These are phyloP conservation scores for Lachnellula cervina DNA, from an alignment of 2,329 filamentous ascomycete species.

Conservation along the genomic window DNA sequence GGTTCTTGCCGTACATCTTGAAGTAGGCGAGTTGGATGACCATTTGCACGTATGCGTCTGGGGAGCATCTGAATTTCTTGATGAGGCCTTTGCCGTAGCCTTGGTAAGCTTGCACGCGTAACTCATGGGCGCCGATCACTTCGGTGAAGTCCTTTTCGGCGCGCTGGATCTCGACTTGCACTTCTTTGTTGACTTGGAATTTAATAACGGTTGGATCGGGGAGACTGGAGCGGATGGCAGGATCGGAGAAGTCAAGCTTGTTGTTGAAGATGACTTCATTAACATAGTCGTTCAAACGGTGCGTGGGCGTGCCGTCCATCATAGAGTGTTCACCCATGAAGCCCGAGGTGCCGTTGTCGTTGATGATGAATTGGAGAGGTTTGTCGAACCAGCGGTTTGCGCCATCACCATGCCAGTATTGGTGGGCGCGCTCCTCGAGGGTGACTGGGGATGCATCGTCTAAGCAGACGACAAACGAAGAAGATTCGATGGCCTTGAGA, in stretches of 20 bases:
- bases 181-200: slow-evolving; percentile 71
- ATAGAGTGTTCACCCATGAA: slow-evolving; percentile 99
- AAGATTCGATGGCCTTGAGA: slow-evolving; percentile 77
- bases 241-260: slow-evolving; percentile 83
- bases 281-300: slow-evolving; percentile 92
- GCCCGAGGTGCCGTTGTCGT: slow-evolving; percentile 94
- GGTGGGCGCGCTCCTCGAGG: slow-evolving; percentile 87
- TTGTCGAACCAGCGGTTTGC: slow-evolving; percentile 98
- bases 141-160: slow-evolving; percentile 74
- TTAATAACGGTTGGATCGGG: slow-evolving; percentile 72
- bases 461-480: slow-evolving; percentile 87
- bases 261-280: slow-evolving; percentile 90
- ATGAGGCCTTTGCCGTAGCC: slow-evolving; percentile 97
- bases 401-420: slow-evolving; percentile 98
- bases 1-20: slow-evolving; percentile 98
- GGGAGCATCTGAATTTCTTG: slow-evolving; percentile 99
- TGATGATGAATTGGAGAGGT: slow-evolving; percentile 94
- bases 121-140: slow-evolving; percentile 82
- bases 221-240: slow-evolving; percentile 72
- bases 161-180: slow-evolving; percentile 71
- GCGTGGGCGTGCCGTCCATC: slow-evolving; percentile 99
- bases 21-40: slow-evolving; percentile 96
- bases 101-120: slow-evolving; percentile 92
- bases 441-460: slow-evolving; percentile 90
- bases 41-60: slow-evolving; percentile 98